phyloP scores from a whole-genome alignment of 1,284 basidiomycete species.

The Ustilago curta region DNA sequence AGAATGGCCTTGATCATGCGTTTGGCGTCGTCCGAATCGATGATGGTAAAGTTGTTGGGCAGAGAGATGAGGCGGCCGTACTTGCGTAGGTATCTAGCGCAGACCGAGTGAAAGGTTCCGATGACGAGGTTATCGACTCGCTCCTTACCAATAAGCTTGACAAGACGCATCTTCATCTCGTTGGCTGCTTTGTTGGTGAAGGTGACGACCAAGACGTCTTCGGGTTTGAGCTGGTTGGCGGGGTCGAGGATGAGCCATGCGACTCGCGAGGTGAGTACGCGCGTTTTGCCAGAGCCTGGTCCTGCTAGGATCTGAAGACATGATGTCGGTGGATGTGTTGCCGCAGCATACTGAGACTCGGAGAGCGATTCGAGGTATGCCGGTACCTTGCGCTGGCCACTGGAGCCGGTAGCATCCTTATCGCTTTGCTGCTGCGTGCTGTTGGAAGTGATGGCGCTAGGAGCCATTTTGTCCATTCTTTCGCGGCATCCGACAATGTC shows the following conservation, averaged over 20 bases:
- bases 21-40: conserved; percentile 82
- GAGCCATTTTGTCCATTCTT: conserved; percentile 9
- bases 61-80: conserved; percentile 77
- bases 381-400: background rate
- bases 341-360: conserved; percentile 58
- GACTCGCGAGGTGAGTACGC: conserved; percentile 64
- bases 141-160: conserved; percentile 78
- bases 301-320: conserved; percentile 67
- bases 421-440: conserved; percentile 1
- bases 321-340: conserved; percentile 50
- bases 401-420: conserved; percentile 4
- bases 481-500: background rate
- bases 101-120: conserved; percentile 85
- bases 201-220: conserved; percentile 68
- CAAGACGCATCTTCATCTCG: conserved; percentile 84
- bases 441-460: conserved; percentile 5
- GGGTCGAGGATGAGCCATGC: conserved; percentile 63
- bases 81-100: conserved; percentile 78
- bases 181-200: conserved; percentile 84
- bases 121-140: conserved; percentile 76
- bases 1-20: conserved; percentile 78
- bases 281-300: conserved; percentile 68
- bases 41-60: conserved; percentile 82
- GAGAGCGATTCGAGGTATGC: conserved; percentile 52
- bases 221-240: conserved; percentile 52